A percentile compares a stretch with the other conserved stretches of the same genome.
These are phyloP conservation scores for Arabidopsis lyrata DNA, from an alignment of 441 rosid species.

Conservation along the genomic window DNA sequence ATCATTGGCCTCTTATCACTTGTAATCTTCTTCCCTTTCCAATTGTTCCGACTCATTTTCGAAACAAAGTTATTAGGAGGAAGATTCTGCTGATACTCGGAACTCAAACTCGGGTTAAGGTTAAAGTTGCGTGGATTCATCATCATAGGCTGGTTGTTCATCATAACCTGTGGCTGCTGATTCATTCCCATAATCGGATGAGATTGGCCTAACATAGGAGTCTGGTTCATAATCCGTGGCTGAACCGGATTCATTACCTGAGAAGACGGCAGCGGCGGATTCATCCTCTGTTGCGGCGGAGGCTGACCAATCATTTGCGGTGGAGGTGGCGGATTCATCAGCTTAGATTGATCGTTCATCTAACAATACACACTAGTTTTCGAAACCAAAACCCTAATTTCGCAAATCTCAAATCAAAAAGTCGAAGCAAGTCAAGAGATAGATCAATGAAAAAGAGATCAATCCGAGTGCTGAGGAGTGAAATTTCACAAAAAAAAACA, in stretches of 20 bases:
- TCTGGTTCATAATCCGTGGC: slow-evolving; percentile 55
- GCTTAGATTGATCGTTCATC: slow-evolving; percentile 58
- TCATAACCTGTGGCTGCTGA: slow-evolving; percentile 53
- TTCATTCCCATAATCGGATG: slow-evolving; percentile 45
- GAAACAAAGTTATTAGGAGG: slow-evolving; percentile 48
- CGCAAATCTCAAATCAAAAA: slow-evolving; percentile 9
- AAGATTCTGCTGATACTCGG: slow-evolving; percentile 50
- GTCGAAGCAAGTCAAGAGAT: slow-evolving; percentile 16
- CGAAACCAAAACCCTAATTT: slow-evolving; percentile 21
- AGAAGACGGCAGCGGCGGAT: slow-evolving; percentile 50
- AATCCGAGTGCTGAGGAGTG: slow-evolving; percentile 24
- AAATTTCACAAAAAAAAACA: neutral
- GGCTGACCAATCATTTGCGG: slow-evolving; percentile 42
- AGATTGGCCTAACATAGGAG: slow-evolving; percentile 50
- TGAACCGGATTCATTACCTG: slow-evolving; percentile 54
- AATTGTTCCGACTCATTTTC: slow-evolving; percentile 53
- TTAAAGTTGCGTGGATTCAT: slow-evolving; percentile 56
- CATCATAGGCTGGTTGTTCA: slow-evolving; percentile 56
- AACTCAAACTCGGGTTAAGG: slow-evolving; percentile 51
- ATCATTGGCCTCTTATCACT: slow-evolving; percentile 49
- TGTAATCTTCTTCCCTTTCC: slow-evolving; percentile 81
- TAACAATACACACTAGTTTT: neutral
- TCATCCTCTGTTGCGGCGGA: slow-evolving; percentile 49
- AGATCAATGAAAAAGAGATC: slow-evolving; percentile 30
- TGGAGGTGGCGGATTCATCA: slow-evolving; percentile 54